These are phyloP conservation scores for Stereum hirsutum DNA, from an alignment of 1,284 basidiomycete genomes.

Conservation along the genomic window DNA sequence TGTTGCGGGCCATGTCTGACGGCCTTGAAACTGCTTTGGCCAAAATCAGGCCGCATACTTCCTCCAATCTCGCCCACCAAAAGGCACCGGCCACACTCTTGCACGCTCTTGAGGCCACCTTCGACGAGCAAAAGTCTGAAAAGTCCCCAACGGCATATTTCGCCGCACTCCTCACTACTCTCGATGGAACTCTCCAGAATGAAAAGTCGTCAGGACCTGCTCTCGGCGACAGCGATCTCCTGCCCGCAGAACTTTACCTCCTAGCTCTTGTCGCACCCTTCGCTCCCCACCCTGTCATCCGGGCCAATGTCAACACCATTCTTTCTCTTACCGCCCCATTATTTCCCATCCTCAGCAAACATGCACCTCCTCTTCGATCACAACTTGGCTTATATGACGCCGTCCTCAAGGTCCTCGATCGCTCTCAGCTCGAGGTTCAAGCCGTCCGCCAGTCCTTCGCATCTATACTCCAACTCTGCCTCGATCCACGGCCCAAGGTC, in stretches of 20 bases:
- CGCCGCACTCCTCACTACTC: slow-evolving; percentile 73
- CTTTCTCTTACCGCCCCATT: slow-evolving; percentile 71
- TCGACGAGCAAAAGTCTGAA: slow-evolving; percentile 71
- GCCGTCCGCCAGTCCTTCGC: slow-evolving; percentile 72
- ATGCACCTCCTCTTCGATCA: slow-evolving; percentile 68
- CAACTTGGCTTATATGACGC: slow-evolving; percentile 68
- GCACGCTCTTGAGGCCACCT: slow-evolving; percentile 81
- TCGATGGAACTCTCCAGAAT: slow-evolving; percentile 66
- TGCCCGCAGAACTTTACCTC: slow-evolving; percentile 88
- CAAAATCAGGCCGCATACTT: slow-evolving; percentile 86
- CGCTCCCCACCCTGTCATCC: slow-evolving; percentile 69
- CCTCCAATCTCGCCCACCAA: slow-evolving; percentile 80
- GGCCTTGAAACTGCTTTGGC: slow-evolving; percentile 49
- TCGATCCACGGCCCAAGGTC: slow-evolving; percentile 91
- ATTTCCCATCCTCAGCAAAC: slow-evolving; percentile 53
- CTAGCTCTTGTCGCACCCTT: slow-evolving; percentile 72
- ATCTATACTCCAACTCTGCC: slow-evolving; percentile 71
- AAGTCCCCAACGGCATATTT: slow-evolving; percentile 81
- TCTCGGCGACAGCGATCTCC: slow-evolving; percentile 70
- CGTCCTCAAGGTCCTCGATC: slow-evolving; percentile 59
- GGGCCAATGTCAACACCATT: slow-evolving; percentile 54
- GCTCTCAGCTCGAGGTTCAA: slow-evolving; percentile 58
- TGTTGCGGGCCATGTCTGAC: no score
- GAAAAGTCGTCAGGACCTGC: slow-evolving; percentile 35
- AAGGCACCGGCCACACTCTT: slow-evolving; percentile 88